Base-by-base conservation (phyloP, 2,329 filamentous ascomycete genomes). In the Alternaria infectoria region DNA sequence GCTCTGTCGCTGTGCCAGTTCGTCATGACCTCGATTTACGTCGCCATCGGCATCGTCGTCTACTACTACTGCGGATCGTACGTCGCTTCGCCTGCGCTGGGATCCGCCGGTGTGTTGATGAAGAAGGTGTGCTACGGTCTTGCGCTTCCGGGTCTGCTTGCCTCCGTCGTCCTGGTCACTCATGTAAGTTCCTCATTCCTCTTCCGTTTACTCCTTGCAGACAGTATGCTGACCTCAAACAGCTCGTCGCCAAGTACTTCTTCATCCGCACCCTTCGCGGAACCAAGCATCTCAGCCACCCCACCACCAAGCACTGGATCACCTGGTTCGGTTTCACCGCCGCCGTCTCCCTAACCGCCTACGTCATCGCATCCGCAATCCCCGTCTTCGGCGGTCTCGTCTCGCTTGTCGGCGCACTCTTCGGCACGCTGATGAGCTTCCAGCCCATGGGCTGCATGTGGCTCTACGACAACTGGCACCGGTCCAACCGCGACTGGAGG, bases 241-340 rank as follows among this genome's bases (percentile, higher is more conserved):
- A 72, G 63, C 70, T 73, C 28, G 66, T 72, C 6, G 67, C 72
- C 50, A 74, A 74, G 30, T 74, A 73, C 64, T 66, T 74, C n/a
- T 89, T 90, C 46, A 91, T 91, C 23, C 91, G 91, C 60, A 82
- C 91, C 57, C 87, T 92, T 49, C 88, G 89, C 0, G 90, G 89
- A 60, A 89, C 91, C 11, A 12, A 90, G 90, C 72, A 89, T 89
- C 75, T 89, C 84, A 63, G 61, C 9, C 62, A 66, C 28, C 74
- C 74, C 55, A 72, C 73, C 2, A 28, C 59, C 12, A 70, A 50
- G n/a, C 73, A 75, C 43, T 75, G 73, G 73, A 62, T 68, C 10
- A 69, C 66, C 21, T 75, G 73, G 73, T 61, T 75, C 9, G 51
- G 66, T 5, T 73, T 68, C 56, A 74, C 73, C 2, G 64, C 58